Evolutionary conservation across 1,284 basidiomycete species (phyloP), one percentile per base, ranked within the genome.

Genomic region (Laetiporus sulphureus): DNA sequence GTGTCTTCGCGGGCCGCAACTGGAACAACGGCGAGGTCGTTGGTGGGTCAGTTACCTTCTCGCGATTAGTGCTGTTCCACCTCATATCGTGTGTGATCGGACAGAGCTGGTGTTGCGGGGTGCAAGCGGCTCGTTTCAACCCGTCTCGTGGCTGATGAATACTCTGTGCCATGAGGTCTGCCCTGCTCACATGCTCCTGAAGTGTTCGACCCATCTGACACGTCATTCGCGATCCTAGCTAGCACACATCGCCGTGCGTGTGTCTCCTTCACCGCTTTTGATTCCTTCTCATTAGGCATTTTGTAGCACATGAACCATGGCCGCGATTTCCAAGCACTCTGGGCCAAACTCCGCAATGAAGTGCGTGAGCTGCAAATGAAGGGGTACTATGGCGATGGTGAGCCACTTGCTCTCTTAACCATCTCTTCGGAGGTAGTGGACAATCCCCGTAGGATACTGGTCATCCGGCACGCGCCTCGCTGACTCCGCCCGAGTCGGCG

Each of bases 301-400:
- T 23, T 22, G 29, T 40, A 88, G 84, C 78, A 89, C 59, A 83
- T 83, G 83, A 72, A 89, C 52, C 87, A 90, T 51, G 80, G 82
- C 0, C 65, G 75, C 4, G 74, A 66, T 1, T 90, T 90, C 58
- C 85, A 88, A 63, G 68, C 73, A 13, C 66, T 88, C 3, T 87
- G 85, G 80, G 66, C 63, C 25, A 73, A 71, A 46, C 71, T 90
- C 8, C 65, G 73, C 20, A 60, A 60, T 27, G 83, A 90, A 57
- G 81, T 89, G 10, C 64, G 73, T 20, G 68, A 66, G n/a, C 65
- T 89, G 15, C 85, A 87, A 55, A 65, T 63, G 36, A 75, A 68
- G 58, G 85, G 82, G 13, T 90, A 90, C 57, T 88, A 80, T 46
- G 86, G 87, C 0, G 85, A 90, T 57, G 87, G 85, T 84, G 37